Conservation (phyloP, 1,139 yeast species). For the Saccharomycopsis hybrid region DNA sequence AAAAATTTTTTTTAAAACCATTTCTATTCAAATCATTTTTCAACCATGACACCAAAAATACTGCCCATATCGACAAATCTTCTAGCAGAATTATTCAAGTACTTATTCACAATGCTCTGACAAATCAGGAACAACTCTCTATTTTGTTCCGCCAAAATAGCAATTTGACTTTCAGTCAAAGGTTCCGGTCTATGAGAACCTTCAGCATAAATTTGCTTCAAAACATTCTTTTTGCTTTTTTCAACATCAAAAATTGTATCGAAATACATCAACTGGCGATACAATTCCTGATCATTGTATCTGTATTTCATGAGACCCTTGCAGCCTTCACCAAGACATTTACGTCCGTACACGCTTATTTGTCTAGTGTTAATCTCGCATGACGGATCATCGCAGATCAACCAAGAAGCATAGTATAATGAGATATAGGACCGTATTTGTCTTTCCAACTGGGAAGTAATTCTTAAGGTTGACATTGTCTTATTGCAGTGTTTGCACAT, state of each 20-base stretch:
- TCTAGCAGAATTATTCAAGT: constrained; percentile 79
- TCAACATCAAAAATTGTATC: constrained; percentile 77
- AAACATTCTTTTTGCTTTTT: constrained; percentile 53
- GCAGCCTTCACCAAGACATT: constrained; percentile 73
- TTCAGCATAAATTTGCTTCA: constrained; percentile 42
- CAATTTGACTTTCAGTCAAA: constrained; percentile 52
- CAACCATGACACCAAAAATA: constrained; percentile 53
- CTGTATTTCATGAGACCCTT: constrained; percentile 78
- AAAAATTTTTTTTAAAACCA: too few species aligned
- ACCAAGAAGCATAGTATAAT: constrained; percentile 78
- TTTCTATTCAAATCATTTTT: neutral
- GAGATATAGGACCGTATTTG: constrained; percentile 66
- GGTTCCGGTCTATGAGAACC: constrained; percentile 34
- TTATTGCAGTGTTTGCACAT: constrained; percentile 56
- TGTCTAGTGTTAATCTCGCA: constrained; percentile 83
- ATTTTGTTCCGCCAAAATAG: constrained; percentile 77
- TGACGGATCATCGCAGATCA: constrained; percentile 74
- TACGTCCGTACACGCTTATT: constrained; percentile 80
- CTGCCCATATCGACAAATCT: constrained; percentile 84
- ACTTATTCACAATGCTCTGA: constrained; percentile 62
- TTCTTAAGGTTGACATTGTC: constrained; percentile 43
- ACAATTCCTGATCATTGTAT: constrained; percentile 73
- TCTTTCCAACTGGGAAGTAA: constrained; percentile 69
- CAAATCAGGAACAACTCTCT: constrained; percentile 52
- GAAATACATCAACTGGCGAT: constrained; percentile 80